A percentile compares a stretch with the other conserved stretches of the same genome.
Evolutionary conservation across 2,329 filamentous ascomycete genomes (phyloP).

Genomic region (Aspergillus terreus): DNA sequence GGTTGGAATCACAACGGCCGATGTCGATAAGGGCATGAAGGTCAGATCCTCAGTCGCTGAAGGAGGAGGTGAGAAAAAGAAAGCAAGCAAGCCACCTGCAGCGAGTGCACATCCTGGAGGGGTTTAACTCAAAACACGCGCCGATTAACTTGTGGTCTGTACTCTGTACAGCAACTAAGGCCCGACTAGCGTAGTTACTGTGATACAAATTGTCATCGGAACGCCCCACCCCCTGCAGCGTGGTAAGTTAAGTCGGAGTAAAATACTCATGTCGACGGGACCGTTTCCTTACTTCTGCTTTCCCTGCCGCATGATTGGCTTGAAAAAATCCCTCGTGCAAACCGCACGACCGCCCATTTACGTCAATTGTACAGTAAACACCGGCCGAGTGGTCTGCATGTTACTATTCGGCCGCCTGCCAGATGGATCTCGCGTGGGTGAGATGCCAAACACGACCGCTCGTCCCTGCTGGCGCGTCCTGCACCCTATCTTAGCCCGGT

Average conservation of each 20-base stretch:
- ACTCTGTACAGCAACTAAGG: not conserved
- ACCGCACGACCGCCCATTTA: not conserved
- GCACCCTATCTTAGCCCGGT: not conserved
- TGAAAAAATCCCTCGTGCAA: slow-evolving; percentile 21
- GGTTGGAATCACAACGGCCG: too few relatives aligned
- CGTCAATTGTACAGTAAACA: slow-evolving; percentile 1
- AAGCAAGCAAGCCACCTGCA: not conserved
- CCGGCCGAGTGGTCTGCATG: not conserved
- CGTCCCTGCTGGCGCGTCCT: not conserved
- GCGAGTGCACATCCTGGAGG: not conserved
- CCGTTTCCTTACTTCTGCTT: slow-evolving; percentile 11
- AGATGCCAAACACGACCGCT: not conserved
- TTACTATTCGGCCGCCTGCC: not conserved
- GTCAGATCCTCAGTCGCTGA: not conserved
- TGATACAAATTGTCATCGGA: slow-evolving; percentile 4
- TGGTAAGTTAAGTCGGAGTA: slow-evolving; percentile 1
- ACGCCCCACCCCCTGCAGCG: slow-evolving; percentile 7
- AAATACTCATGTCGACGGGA: slow-evolving; percentile 6
- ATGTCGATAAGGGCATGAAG: not conserved
- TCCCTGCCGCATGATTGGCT: slow-evolving; percentile 13
- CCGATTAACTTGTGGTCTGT: not conserved
- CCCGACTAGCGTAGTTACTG: not conserved
- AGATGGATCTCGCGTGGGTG: not conserved
- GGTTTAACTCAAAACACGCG: not conserved
- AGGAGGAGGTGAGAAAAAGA: not conserved